Conservation (phyloP, 2,329 filamentous ascomycete species). For the Fusarium burgessii region DNA sequence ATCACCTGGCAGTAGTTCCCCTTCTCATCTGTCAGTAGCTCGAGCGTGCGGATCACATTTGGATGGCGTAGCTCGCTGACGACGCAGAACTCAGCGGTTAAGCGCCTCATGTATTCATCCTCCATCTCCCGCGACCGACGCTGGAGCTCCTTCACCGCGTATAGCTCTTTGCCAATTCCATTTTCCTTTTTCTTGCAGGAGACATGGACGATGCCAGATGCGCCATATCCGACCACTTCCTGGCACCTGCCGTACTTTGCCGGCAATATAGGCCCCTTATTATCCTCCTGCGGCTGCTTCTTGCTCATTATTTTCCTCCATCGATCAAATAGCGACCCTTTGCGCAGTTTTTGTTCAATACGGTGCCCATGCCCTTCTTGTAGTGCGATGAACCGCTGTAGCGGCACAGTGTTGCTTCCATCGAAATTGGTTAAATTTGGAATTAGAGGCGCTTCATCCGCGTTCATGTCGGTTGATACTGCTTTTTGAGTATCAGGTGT, state of each 20-base stretch:
- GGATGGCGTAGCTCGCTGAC: constrained; percentile 89
- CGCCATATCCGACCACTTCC: constrained; percentile 92
- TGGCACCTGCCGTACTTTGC: constrained; percentile 96
- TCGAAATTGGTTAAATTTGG: neutral
- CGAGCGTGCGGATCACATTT: constrained; percentile 96
- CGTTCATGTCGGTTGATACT: neutral
- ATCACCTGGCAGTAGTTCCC: constrained; percentile 69
- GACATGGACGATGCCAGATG: constrained; percentile 95
- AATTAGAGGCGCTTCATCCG: neutral
- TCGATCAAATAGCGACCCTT: neutral
- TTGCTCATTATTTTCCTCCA: neutral
- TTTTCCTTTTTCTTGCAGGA: constrained; percentile 91
- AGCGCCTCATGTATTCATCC: constrained; percentile 96
- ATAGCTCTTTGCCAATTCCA: constrained; percentile 72
- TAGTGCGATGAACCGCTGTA: neutral
- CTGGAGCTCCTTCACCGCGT: constrained; percentile 86
- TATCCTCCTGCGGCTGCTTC: neutral
- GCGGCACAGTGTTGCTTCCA: neutral
- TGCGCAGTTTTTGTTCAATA: neutral
- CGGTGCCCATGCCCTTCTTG: neutral
- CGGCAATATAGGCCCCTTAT: neutral
- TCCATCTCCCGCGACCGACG: constrained; percentile 91
- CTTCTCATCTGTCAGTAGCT: constrained; percentile 94
- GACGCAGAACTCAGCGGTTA: constrained; percentile 97
- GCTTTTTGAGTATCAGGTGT: neutral